Evolutionary conservation across 1,139 yeast genomes (phyloP).

Genomic region (Yarrowia galli): DNA sequence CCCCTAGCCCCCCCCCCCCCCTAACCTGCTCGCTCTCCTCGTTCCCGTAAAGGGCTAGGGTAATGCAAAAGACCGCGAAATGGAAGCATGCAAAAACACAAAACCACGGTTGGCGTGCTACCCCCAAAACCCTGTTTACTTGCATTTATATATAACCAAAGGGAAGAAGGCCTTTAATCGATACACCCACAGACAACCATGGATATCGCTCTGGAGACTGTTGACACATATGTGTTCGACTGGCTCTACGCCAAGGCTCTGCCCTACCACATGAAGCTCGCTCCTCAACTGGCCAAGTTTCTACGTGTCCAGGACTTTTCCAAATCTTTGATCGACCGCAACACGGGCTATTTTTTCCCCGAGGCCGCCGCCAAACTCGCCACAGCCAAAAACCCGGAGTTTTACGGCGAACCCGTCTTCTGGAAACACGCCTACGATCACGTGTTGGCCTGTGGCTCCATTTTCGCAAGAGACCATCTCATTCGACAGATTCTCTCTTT

Average conservation of each 20-base stretch:
- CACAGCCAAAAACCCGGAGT: slow-evolving; percentile 40
- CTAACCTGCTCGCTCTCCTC: slow-evolving; percentile 23
- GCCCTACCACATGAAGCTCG: slow-evolving; percentile 50
- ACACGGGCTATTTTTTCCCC: slow-evolving; percentile 30
- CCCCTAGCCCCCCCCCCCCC: background rate
- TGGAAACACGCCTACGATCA: slow-evolving; percentile 56
- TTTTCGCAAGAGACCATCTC: slow-evolving; percentile 72
- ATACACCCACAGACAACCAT: too few species aligned
- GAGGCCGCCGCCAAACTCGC: slow-evolving; percentile 29
- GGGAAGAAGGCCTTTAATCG: too few species aligned
- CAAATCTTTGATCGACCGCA: slow-evolving; percentile 23
- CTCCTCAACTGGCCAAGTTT: slow-evolving; percentile 24
- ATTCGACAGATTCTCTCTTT: slow-evolving; percentile 75
- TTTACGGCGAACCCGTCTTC: slow-evolving; percentile 60
- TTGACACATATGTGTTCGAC: slow-evolving; percentile 77
- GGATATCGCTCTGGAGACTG: slow-evolving; percentile 88
- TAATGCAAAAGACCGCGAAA: background rate
- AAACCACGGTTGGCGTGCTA: background rate
- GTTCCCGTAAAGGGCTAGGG: slow-evolving; percentile 24
- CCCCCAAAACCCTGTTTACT: slow-evolving; percentile 10
- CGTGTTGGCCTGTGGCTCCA: slow-evolving; percentile 60
- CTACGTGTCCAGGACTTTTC: slow-evolving; percentile 27
- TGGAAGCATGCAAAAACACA: slow-evolving; percentile 6
- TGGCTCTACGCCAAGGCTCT: slow-evolving; percentile 66
- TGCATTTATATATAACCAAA: slow-evolving; percentile 13